Percentiles rank a stretch among this genome's conserved stretches.
Evolutionary conservation across 148 eudicot species (phyloP).

Genomic region (Heliosperma pusillum): DNA sequence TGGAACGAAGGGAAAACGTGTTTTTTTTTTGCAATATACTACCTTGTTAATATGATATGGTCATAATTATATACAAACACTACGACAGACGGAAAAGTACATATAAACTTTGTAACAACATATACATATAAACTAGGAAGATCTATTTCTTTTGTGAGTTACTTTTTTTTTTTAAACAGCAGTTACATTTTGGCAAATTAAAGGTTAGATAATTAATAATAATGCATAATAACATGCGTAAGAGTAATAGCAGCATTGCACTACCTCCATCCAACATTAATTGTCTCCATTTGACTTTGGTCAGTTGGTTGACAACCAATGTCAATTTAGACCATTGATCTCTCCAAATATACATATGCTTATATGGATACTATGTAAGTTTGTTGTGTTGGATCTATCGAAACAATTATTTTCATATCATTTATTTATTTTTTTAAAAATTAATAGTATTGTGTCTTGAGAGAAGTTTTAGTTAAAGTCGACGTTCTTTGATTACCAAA

Average conservation of each 20-base stretch:
- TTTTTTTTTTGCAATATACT: neutral
- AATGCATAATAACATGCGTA: neutral
- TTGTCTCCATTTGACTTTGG: neutral
- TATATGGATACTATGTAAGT: neutral
- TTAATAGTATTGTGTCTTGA: neutral
- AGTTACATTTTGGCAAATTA: slow-evolving; percentile 2
- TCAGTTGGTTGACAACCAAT: too few relatives aligned
- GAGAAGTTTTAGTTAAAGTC: neutral
- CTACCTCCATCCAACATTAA: neutral
- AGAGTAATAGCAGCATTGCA: neutral
- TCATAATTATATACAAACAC: neutral
- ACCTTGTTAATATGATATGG: neutral
- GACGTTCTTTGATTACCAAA: neutral
- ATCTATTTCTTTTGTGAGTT: neutral
- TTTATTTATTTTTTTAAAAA: too few relatives aligned
- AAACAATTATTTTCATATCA: neutral
- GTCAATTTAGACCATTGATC: too few relatives aligned
- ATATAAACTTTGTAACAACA: neutral
- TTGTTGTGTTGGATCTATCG: neutral
- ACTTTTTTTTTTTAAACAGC: neutral
- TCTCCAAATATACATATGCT: too few relatives aligned
- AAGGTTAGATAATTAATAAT: neutral
- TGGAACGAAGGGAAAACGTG: neutral
- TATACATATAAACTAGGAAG: neutral
- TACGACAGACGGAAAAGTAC: neutral